These are phyloP conservation scores for Helenozyma rhizophorensis DNA, from an alignment of 805 yeast genomes.

Conservation along the genomic window DNA sequence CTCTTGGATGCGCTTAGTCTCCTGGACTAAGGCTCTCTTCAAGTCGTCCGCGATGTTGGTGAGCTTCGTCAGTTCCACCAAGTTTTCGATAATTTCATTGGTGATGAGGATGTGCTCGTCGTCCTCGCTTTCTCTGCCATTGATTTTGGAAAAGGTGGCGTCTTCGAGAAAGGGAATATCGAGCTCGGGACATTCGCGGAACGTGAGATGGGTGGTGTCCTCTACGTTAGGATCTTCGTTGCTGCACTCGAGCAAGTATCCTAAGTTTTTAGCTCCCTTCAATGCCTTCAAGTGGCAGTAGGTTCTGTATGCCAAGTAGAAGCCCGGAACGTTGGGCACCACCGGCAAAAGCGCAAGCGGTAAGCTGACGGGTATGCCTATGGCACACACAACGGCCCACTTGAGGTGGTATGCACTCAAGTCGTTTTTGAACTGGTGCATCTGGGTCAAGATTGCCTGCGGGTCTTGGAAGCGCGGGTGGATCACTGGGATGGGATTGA, in stretches of 20 bases:
- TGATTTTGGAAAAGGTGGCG: conserved; percentile 1
- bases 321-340: conserved; percentile 90
- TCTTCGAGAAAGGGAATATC: conserved; percentile 12
- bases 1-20: conserved; percentile 26
- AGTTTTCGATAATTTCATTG: conserved; percentile 40
- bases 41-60: conserved; percentile 43
- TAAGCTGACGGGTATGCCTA: conserved; percentile 69
- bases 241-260: conserved; percentile 43
- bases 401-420: conserved; percentile 53
- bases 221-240: conserved; percentile 6
- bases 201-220: conserved; percentile 12
- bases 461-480: conserved; percentile 36
- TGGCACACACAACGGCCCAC: conserved; percentile 47
- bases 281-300: conserved; percentile 82
- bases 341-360: conserved; percentile 82
- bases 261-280: conserved; percentile 67
- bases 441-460: conserved; percentile 30
- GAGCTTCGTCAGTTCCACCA: conserved; percentile 44
- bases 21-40: conserved; percentile 52
- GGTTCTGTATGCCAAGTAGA: conserved; percentile 73
- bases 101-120: conserved; percentile 41
- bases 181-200: conserved; percentile 10
- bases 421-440: conserved; percentile 37
- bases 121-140: conserved; percentile 5
- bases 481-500: conserved; percentile 38